Conservation (phyloP, 306 rosid genomes). For the Citrullus colocynthis region DNA sequence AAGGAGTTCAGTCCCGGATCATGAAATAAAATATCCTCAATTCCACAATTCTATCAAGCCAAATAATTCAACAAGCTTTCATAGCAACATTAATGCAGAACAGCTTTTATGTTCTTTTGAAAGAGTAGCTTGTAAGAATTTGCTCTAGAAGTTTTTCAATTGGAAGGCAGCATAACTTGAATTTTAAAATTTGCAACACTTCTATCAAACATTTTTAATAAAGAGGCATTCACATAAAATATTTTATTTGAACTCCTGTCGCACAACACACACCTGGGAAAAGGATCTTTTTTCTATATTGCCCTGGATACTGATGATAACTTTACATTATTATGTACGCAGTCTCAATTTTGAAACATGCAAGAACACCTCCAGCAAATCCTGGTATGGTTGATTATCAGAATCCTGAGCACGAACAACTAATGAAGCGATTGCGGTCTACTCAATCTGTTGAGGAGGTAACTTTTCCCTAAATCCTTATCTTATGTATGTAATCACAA, state of each 20-base stretch:
- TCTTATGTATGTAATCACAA: background rate
- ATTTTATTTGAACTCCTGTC: background rate
- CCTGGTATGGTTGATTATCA: slow-evolving; percentile 63
- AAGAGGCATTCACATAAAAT: background rate
- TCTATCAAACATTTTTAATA: background rate
- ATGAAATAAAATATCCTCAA: background rate
- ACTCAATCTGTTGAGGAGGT: slow-evolving; percentile 71
- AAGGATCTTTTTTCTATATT: background rate
- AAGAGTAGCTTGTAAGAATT: background rate
- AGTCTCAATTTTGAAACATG: slow-evolving; percentile 65
- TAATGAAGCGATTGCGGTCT: slow-evolving; percentile 55
- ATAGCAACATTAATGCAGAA: background rate
- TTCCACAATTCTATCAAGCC: background rate
- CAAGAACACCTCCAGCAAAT: slow-evolving; percentile 55
- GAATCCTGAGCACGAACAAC: slow-evolving; percentile 60
- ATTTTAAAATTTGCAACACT: background rate
- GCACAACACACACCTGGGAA: background rate
- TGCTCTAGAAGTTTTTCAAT: background rate
- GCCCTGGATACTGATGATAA: background rate
- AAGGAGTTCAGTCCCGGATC: background rate
- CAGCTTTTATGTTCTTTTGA: background rate
- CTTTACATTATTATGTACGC: slow-evolving; percentile 17
- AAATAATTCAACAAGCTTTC: background rate
- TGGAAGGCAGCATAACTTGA: background rate
- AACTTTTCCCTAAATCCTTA: slow-evolving; percentile 9